A percentile compares a stretch with the other conserved stretches of the same genome.
phyloP scores from a whole-genome alignment of 2,329 filamentous ascomycete genomes.

The Lasiodiplodia citricola region DNA sequence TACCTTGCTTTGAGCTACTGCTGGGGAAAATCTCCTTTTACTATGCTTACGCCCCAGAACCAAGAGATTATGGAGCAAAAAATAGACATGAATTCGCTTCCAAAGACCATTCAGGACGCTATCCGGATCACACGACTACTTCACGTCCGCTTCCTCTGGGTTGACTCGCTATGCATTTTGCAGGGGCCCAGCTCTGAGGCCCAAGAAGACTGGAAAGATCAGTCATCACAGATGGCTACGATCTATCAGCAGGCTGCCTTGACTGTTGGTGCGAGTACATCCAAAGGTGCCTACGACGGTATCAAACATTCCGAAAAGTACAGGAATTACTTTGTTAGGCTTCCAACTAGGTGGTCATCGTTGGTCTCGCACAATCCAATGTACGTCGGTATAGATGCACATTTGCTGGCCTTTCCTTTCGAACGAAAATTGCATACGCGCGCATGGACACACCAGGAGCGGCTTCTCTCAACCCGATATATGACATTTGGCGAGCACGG shows the following conservation, averaged over 20 bases:
- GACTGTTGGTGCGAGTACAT: neutral
- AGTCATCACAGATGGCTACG: neutral
- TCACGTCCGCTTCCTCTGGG: neutral
- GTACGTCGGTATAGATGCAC: neutral
- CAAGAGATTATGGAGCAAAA: neutral
- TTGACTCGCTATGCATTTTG: neutral
- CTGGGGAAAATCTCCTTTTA: neutral
- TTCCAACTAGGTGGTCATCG: neutral
- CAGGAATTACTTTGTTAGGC: neutral
- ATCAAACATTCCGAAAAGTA: neutral
- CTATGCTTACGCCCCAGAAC: neutral
- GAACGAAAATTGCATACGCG: neutral
- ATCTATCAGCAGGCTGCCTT: neutral
- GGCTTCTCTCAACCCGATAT: neutral
- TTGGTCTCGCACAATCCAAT: neutral
- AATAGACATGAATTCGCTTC: neutral
- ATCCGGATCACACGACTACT: neutral
- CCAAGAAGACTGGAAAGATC: neutral
- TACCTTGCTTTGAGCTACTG: neutral
- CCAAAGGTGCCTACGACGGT: neutral
- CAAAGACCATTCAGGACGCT: neutral
- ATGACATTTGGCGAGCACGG: neutral
- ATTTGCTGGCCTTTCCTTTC: neutral
- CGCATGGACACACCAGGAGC: neutral
- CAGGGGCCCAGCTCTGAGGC: neutral